Conservation (phyloP, 345 rosid species). For the Eucalyptus virginea region DNA sequence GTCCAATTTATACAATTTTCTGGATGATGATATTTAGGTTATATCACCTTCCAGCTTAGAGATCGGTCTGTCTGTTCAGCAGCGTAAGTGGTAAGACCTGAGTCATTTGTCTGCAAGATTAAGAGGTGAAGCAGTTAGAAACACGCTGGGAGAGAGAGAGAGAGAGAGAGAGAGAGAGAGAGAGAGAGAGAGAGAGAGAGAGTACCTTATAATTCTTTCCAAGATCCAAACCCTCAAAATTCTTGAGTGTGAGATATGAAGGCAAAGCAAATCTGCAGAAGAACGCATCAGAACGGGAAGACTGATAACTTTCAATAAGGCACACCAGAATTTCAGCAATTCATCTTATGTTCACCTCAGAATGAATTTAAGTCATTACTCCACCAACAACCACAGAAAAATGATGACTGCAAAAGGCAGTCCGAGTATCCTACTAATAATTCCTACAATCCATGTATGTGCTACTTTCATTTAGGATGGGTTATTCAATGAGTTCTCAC, state of each 20-base stretch:
- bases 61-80: constrained; percentile 69
- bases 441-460: not conserved
- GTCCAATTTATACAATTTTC: not conserved
- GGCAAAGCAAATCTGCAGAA: constrained; percentile 61
- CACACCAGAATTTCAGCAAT: not conserved
- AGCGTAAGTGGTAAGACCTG: constrained; percentile 79
- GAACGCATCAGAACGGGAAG: not conserved
- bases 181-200: not conserved
- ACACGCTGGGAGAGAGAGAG: not conserved
- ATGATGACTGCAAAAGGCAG: not conserved
- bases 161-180: not conserved
- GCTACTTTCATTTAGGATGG: not conserved
- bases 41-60: constrained; percentile 77
- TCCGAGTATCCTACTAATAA: not conserved
- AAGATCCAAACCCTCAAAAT: constrained; percentile 79
- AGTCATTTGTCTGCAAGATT: constrained; percentile 50
- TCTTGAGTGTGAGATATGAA: constrained; percentile 62
- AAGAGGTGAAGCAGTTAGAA: not conserved
- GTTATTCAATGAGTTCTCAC: constrained; percentile 9
- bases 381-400: not conserved
- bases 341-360: not conserved
- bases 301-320: not conserved
- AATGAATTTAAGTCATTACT: not conserved
- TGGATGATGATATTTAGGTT: not conserved
- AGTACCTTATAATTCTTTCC: constrained; percentile 45